Evolutionary conservation across 192 early-diverging fungal species (phyloP).

Genomic region (Backusella luteola): DNA sequence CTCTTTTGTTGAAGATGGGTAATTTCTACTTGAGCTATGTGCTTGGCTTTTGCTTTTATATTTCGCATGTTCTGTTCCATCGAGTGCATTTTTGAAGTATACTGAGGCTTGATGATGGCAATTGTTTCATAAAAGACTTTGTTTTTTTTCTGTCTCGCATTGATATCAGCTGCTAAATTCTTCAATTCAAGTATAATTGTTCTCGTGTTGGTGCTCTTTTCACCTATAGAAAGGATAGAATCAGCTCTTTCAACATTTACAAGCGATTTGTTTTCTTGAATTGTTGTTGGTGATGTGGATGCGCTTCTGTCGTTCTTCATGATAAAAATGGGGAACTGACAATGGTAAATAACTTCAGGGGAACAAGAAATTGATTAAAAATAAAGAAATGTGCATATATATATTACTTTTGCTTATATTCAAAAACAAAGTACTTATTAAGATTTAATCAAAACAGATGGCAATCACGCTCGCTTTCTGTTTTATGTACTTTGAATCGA

Average conservation of each 20-base stretch:
- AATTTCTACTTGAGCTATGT: neutral
- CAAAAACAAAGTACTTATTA: neutral
- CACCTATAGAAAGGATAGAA: neutral
- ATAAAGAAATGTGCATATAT: neutral
- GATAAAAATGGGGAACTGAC: neutral
- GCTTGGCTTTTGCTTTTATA: neutral
- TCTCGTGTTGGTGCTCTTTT: neutral
- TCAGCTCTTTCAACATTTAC: neutral
- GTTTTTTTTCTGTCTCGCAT: slow-evolving; percentile 7
- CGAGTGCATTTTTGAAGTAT: neutral
- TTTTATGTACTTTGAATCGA: neutral
- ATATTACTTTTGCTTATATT: neutral
- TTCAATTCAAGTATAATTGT: neutral
- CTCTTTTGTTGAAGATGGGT: neutral
- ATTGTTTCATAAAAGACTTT: neutral
- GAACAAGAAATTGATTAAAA: neutral
- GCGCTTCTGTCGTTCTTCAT: neutral
- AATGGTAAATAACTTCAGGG: neutral
- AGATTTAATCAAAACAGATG: neutral
- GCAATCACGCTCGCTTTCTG: neutral
- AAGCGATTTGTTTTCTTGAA: neutral
- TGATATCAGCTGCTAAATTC: neutral
- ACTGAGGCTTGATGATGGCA: neutral
- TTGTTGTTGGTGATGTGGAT: neutral
- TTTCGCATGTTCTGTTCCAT: slow-evolving; percentile 1